phyloP scores from a whole-genome alignment of 495 filamentous ascomycete species.

The Massariosphaeria phaeospora region DNA sequence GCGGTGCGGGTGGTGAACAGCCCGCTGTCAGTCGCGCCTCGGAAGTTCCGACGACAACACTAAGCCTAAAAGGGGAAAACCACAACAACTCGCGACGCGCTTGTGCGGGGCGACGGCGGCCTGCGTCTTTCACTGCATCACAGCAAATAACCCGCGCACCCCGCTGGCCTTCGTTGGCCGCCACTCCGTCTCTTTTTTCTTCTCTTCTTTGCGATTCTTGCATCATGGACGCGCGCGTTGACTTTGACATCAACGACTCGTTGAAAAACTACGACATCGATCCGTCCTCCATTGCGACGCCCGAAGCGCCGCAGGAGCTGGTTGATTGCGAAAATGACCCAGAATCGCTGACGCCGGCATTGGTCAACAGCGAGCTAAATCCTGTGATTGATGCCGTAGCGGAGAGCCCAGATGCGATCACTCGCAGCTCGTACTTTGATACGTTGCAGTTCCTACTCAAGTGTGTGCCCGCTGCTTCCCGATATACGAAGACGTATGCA shows the following conservation, averaged over 20 bases:
- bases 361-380: slow-evolving; percentile 82
- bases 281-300: slow-evolving; percentile 74
- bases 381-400: slow-evolving; percentile 91
- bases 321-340: slow-evolving; percentile 89
- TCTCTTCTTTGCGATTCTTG: slow-evolving; percentile 42
- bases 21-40: no score
- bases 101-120: no score
- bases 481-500: slow-evolving; percentile 41
- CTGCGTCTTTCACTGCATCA: no score
- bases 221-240: slow-evolving; percentile 62
- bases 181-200: slow-evolving; percentile 15
- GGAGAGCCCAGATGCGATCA: slow-evolving; percentile 82
- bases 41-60: no score
- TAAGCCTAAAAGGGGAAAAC: slow-evolving; percentile 11
- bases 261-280: slow-evolving; percentile 94
- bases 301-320: slow-evolving; percentile 77
- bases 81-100: slow-evolving; percentile 17
- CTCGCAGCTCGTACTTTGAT: slow-evolving; percentile 73
- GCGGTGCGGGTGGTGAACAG: no score
- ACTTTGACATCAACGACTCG: slow-evolving; percentile 92
- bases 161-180: neutral
- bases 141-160: no score
- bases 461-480: slow-evolving; percentile 69
- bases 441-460: slow-evolving; percentile 93
- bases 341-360: slow-evolving; percentile 66